phyloP scores from a whole-genome alignment of 805 yeast species.

The Nakazawaea ernobii region DNA sequence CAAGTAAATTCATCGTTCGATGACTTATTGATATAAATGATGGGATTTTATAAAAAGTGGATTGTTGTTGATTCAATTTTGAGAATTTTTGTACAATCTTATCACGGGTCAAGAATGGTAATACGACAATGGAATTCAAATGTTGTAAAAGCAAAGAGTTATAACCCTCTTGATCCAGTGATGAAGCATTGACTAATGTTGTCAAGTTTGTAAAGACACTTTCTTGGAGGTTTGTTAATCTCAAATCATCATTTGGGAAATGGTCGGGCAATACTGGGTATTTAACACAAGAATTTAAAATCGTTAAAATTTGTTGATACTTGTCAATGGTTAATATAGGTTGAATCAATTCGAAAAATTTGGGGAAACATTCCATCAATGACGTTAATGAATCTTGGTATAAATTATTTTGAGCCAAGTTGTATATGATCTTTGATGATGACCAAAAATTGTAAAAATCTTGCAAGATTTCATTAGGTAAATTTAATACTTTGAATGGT shows the following conservation, averaged over 20 bases:
- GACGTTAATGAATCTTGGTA: slow-evolving; percentile 61
- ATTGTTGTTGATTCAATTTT: slow-evolving; percentile 23
- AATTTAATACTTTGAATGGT: slow-evolving; percentile 18
- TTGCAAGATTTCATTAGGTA: slow-evolving; percentile 27
- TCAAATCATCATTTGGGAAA: slow-evolving; percentile 41
- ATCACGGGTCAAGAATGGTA: slow-evolving; percentile 59
- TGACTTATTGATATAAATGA: slow-evolving; percentile 58
- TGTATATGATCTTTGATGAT: slow-evolving; percentile 36
- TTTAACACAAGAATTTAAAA: slow-evolving; percentile 59
- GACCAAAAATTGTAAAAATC: slow-evolving; percentile 49
- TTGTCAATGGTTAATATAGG: slow-evolving; percentile 26
- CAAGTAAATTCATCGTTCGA: slow-evolving; percentile 36
- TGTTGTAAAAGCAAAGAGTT: slow-evolving; percentile 47
- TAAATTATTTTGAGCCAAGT: slow-evolving; percentile 26
- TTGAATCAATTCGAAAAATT: slow-evolving; percentile 33
- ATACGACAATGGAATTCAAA: slow-evolving; percentile 42
- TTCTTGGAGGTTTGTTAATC: slow-evolving; percentile 59
- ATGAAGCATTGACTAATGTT: slow-evolving; percentile 20
- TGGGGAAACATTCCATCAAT: slow-evolving; percentile 46
- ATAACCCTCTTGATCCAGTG: slow-evolving; percentile 18
- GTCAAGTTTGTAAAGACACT: slow-evolving; percentile 48
- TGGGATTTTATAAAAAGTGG: slow-evolving; percentile 43
- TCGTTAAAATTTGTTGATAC: slow-evolving; percentile 46
- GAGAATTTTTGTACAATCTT: slow-evolving; percentile 50
- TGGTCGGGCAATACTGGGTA: slow-evolving; percentile 67